phyloP scores from a whole-genome alignment of 1,139 yeast species.

The Hanseniaspora uvarum region DNA sequence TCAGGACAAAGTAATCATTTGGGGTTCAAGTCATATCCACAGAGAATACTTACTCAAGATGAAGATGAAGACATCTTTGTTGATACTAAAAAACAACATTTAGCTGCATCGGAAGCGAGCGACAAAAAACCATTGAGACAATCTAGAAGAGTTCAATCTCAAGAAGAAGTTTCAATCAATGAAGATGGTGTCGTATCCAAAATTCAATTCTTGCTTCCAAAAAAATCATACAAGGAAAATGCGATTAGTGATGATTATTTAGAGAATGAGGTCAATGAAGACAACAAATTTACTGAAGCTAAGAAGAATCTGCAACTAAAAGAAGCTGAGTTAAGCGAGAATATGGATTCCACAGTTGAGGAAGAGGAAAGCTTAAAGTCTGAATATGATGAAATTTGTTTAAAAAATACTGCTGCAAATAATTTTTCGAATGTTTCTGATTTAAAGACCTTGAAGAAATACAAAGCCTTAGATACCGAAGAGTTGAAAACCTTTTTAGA shows the following conservation, averaged over 20 bases:
- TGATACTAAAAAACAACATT: neutral
- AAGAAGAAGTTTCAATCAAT: neutral
- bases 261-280: neutral
- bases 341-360: neutral
- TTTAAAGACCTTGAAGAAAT: slow-evolving; percentile 2
- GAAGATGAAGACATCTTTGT: neutral
- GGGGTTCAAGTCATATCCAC: neutral
- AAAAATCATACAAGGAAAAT: slow-evolving; percentile 1
- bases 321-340: neutral
- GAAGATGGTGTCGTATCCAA: neutral
- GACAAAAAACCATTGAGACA: neutral
- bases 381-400: neutral
- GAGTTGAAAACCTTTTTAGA: neutral
- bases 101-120: neutral
- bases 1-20: neutral
- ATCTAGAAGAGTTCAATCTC: neutral
- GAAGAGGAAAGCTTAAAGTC: neutral
- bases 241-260: neutral
- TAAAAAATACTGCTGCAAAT: neutral
- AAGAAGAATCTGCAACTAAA: slow-evolving; percentile 1
- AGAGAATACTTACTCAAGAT: neutral
- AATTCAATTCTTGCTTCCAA: neutral
- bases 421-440: neutral
- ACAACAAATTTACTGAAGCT: neutral
- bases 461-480: neutral